Base-by-base conservation (phyloP, 2,329 filamentous ascomycete genomes). In the Nigrospora sphaerica region DNA sequence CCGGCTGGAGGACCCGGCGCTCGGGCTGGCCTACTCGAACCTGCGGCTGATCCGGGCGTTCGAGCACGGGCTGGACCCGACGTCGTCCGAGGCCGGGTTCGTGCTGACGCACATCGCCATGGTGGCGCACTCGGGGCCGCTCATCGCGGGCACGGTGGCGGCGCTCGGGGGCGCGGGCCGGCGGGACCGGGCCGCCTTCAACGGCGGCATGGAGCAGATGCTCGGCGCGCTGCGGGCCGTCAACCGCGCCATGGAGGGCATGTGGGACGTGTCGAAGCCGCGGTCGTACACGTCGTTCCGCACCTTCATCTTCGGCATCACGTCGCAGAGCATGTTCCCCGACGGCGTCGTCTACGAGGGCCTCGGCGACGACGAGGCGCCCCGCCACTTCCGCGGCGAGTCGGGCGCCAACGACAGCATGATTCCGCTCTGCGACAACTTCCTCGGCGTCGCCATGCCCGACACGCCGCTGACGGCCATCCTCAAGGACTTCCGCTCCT, bases 221-320 rank as follows among this genome's bases (percentile, higher is more conserved):
- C 74, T 91, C 5, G 61, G 65, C 1, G 77, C 83, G 0, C 77
- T 89, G 69, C 72, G 71, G 47, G 81, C 80, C 55, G 86, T 95
- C 57, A 91, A 93, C 64, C 70, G 68, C 32, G 83, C 84, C 51
- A 95, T 95, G 88, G 88, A 93, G 62, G 78, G 72, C 19, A 97
- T 97, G 92, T 96, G 91, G 92, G 77, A 77, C 49, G 88, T 90
- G 65, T 93, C 87, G 46, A 86, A 87, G 57, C 91, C 91, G 3
- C 76, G 78, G 16, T 81, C 89, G 54, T 96, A 96, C 70, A 88
- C 86, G 49, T 85, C 80, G 55, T 96, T 95, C 79, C 86, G 91
- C 36, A 95, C 92, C 12, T 96, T 96, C 73, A 96, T 96, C 70
- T 95, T 95, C 61, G 92, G 92, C 57, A 95, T 96, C 67, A 95